Percentiles rank a stretch among this genome's conserved stretches.
These are phyloP conservation scores for Silene uniflora DNA, from an alignment of 148 eudicot genomes.

Conservation along the genomic window DNA sequence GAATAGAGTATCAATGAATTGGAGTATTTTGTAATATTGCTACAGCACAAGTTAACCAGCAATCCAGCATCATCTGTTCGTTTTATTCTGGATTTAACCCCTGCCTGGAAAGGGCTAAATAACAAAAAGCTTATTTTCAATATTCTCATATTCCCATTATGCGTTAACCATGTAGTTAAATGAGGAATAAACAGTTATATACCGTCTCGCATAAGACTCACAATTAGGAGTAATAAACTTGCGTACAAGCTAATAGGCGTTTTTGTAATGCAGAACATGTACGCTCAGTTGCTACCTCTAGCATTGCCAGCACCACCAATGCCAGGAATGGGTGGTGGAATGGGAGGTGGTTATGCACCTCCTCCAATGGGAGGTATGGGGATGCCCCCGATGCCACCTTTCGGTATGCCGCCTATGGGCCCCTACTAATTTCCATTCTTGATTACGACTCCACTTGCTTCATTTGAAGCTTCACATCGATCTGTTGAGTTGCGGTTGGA, in stretches of 20 bases:
- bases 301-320: conserved; percentile 96
- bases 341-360: conserved; percentile 12
- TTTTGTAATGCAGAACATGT: conserved; percentile 69
- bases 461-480: background rate
- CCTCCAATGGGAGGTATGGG: conserved; percentile 63
- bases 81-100: background rate
- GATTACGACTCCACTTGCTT: conserved; percentile 4
- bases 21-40: too few species aligned
- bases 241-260: conserved; percentile 6
- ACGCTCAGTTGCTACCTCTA: conserved; percentile 93
- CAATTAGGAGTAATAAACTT: background rate
- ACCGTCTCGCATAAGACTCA: too few species aligned
- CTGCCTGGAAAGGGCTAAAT: background rate
- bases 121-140: too few species aligned
- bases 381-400: conserved; percentile 98
- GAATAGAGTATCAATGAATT: too few species aligned
- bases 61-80: too few species aligned
- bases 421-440: conserved; percentile 38
- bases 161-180: too few species aligned
- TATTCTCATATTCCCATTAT: too few species aligned
- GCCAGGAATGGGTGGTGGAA: conserved; percentile 43
- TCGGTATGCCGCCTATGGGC: conserved; percentile 98
- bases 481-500: conserved; percentile 14
- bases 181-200: too few species aligned
- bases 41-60: too few species aligned